These are phyloP conservation scores for Tolypocladium album DNA, from an alignment of 2,329 filamentous ascomycete species.

Conservation along the genomic window DNA sequence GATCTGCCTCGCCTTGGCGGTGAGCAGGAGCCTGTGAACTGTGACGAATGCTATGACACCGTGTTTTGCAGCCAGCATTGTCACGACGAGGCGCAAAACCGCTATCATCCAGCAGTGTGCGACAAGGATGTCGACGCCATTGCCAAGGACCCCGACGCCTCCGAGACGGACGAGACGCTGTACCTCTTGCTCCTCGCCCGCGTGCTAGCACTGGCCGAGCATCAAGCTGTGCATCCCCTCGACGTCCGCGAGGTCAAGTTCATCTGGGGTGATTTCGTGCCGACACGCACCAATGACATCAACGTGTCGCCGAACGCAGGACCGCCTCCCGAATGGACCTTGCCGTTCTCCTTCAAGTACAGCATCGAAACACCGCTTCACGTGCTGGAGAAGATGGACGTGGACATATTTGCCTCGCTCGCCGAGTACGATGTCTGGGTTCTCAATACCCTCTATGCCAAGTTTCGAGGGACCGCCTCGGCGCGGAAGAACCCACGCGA, in stretches of 20 bases:
- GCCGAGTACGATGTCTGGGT: conserved; percentile 64
- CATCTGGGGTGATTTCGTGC: conserved; percentile 59
- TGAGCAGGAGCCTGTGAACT: conserved; percentile 37
- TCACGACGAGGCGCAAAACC: conserved; percentile 42
- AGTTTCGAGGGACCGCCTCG: conserved; percentile 87
- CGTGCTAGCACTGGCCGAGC: conserved; percentile 50
- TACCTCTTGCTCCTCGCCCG: conserved; percentile 54
- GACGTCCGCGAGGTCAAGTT: conserved; percentile 55
- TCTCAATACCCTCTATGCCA: conserved; percentile 83
- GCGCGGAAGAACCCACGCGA: conserved; percentile 68
- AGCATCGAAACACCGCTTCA: conserved; percentile 68
- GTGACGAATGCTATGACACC: conserved; percentile 52
- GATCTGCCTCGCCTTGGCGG: conserved; percentile 52
- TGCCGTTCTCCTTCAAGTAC: conserved; percentile 69
- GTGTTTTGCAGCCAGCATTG: conserved; percentile 56
- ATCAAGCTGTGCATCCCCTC: conserved; percentile 50
- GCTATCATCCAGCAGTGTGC: conserved; percentile 56
- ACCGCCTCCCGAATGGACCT: conserved; percentile 51
- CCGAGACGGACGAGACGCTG: conserved; percentile 48
- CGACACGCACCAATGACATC: conserved; percentile 40
- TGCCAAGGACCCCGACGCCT: conserved; percentile 50
- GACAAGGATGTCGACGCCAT: conserved; percentile 56
- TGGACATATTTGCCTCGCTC: conserved; percentile 58
- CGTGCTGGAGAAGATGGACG: conserved; percentile 73
- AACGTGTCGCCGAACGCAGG: conserved; percentile 41